These are phyloP conservation scores for Pisolithus tinctorius DNA, from an alignment of 768 basidiomycete genomes.

Conservation along the genomic window DNA sequence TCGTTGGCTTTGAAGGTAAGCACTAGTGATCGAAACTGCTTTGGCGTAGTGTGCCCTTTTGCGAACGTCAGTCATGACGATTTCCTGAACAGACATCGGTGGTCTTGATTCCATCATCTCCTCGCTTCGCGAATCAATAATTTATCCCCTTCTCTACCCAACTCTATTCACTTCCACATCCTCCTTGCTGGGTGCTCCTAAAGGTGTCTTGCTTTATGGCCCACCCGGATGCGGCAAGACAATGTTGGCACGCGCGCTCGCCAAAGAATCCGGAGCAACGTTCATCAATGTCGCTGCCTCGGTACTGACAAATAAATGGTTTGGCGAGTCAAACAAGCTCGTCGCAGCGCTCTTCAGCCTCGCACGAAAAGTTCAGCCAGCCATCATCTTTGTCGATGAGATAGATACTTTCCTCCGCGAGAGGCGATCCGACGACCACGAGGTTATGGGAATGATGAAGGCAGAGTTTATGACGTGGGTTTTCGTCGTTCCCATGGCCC, in stretches of 20 bases:
- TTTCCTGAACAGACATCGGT: constrained; percentile 60
- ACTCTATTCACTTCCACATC: constrained; percentile 79
- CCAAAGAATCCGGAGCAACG: constrained; percentile 94
- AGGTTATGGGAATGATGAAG: constrained; percentile 98
- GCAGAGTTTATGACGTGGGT: constrained; percentile 90
- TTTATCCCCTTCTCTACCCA: constrained; percentile 90
- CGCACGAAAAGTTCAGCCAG: constrained; percentile 87
- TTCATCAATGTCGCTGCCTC: constrained; percentile 87
- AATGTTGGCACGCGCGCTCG: constrained; percentile 97
- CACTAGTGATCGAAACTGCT: neutral
- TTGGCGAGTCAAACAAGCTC: constrained; percentile 89
- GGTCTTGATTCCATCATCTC: constrained; percentile 88
- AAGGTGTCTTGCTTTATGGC: constrained; percentile 92
- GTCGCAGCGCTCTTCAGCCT: constrained; percentile 92
- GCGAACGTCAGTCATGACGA: too few species aligned
- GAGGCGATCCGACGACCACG: constrained; percentile 84
- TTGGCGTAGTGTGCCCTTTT: too few species aligned
- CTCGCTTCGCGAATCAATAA: constrained; percentile 90
- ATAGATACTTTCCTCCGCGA: constrained; percentile 94
- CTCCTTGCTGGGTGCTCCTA: constrained; percentile 82
- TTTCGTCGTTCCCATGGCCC: constrained; percentile 3
- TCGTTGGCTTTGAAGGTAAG: constrained; percentile 66
- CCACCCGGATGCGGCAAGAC: constrained; percentile 99
- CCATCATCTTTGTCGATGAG: constrained; percentile 98
- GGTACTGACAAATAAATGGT: constrained; percentile 76